These are phyloP conservation scores for Cucumis melo DNA, from an alignment of 306 rosid species.

Conservation along the genomic window DNA sequence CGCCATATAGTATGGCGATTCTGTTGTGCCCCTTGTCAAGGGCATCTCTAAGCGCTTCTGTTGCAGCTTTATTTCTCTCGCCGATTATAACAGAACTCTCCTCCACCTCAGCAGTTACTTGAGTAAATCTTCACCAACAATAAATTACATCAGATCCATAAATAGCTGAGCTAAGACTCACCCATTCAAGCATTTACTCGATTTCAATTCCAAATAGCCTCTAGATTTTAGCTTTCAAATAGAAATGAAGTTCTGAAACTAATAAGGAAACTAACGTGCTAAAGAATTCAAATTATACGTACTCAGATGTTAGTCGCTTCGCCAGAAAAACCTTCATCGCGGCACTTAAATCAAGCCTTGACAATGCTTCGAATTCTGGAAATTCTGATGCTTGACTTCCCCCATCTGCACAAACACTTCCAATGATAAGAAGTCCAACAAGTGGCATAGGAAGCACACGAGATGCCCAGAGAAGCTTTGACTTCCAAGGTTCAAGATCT, in stretches of 20 bases:
- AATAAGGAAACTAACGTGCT: neutral
- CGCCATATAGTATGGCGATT: slow-evolving; percentile 92
- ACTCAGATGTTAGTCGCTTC: slow-evolving; percentile 74
- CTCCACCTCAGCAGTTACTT: slow-evolving; percentile 60
- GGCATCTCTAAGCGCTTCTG: slow-evolving; percentile 43
- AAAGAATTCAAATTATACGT: slow-evolving; percentile 7
- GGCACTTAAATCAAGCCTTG: slow-evolving; percentile 82
- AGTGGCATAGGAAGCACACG: slow-evolving; percentile 97
- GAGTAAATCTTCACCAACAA: slow-evolving; percentile 50
- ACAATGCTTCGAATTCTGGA: slow-evolving; percentile 87
- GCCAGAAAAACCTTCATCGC: slow-evolving; percentile 93
- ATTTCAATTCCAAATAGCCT: neutral
- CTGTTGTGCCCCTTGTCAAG: slow-evolving; percentile 56
- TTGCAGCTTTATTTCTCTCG: slow-evolving; percentile 71
- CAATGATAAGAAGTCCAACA: slow-evolving; percentile 75
- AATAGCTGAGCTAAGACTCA: too few relatives aligned
- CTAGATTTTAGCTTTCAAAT: neutral
- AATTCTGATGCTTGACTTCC: slow-evolving; percentile 58
- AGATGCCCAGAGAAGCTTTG: slow-evolving; percentile 90
- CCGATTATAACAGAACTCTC: slow-evolving; percentile 80
- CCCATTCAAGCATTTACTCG: neutral
- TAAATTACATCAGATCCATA: slow-evolving; percentile 7
- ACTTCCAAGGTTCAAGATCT: slow-evolving; percentile 80
- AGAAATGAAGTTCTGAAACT: neutral
- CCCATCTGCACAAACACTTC: slow-evolving; percentile 55